Percentiles rank a stretch among this genome's conserved stretches.
phyloP scores from a whole-genome alignment of 805 yeast genomes.

The Sugiyamaella americana region DNA sequence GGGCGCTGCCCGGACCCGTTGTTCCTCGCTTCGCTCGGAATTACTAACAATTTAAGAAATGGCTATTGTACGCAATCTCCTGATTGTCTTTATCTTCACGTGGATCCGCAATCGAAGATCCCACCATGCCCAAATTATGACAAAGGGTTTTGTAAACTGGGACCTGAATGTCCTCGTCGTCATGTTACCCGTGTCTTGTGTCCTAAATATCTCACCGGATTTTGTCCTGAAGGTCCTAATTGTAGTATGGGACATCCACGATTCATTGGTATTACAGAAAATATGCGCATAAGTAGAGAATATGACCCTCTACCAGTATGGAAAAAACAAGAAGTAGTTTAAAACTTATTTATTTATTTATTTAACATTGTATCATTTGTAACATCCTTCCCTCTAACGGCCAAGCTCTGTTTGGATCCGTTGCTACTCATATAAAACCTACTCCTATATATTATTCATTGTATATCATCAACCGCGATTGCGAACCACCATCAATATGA shows the following conservation, averaged over 20 bases:
- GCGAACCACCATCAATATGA: too few species aligned
- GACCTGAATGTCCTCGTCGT: conserved; percentile 76
- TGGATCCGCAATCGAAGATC: conserved; percentile 82
- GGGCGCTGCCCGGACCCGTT: too few species aligned
- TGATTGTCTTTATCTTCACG: conserved; percentile 88
- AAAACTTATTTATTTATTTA: too few species aligned
- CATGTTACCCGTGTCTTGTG: conserved; percentile 76
- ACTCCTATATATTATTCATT: too few species aligned
- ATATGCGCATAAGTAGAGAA: conserved; percentile 34
- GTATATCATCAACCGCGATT: too few species aligned
- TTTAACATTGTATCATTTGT: too few species aligned
- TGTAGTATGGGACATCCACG: conserved; percentile 81
- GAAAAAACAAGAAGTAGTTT: background rate
- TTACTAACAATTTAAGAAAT: conserved; percentile 27
- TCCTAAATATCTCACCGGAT: conserved; percentile 77
- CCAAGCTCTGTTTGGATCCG: too few species aligned
- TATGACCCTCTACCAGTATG: conserved; percentile 9
- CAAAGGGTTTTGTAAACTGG: conserved; percentile 86
- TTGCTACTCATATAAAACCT: too few species aligned
- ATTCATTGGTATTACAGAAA: conserved; percentile 35
- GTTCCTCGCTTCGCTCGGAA: too few species aligned
- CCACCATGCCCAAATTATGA: conserved; percentile 82
- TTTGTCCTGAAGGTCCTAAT: conserved; percentile 82
- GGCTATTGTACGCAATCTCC: conserved; percentile 77
- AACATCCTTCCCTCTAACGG: too few species aligned